These are phyloP conservation scores for Tuber melanosporum DNA, from an alignment of 495 filamentous ascomycete genomes.

Conservation along the genomic window DNA sequence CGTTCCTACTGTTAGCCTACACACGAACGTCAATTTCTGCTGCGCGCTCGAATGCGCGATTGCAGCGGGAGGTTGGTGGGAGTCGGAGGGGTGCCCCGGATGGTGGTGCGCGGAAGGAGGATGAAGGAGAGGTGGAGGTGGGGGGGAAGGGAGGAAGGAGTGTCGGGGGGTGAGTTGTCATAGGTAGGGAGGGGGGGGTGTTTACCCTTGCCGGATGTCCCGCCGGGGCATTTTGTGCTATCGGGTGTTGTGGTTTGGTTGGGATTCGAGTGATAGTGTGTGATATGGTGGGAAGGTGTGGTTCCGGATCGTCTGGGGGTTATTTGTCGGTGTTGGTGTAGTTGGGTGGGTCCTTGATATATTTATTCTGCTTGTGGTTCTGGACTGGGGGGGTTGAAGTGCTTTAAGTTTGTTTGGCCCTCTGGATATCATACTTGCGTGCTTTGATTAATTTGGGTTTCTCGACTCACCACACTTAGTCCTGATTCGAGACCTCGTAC, in stretches of 20 bases:
- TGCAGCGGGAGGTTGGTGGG: constrained; percentile 47
- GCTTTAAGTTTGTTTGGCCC: background rate
- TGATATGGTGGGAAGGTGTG: background rate
- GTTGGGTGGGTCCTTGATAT: background rate
- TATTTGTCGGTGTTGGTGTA: background rate
- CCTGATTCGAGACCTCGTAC: background rate
- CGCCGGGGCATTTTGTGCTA: background rate
- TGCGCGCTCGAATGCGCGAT: constrained; percentile 45
- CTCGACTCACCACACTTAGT: background rate
- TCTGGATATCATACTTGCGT: background rate
- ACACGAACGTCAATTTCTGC: constrained; percentile 46
- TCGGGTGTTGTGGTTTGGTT: background rate
- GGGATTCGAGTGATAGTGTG: background rate
- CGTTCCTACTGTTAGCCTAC: constrained; percentile 47
- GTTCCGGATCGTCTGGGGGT: background rate
- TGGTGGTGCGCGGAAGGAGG: background rate
- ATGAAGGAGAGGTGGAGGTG: background rate
- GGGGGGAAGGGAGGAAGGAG: too few relatives aligned
- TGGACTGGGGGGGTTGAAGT: background rate
- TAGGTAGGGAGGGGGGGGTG: background rate
- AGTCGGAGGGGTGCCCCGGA: background rate
- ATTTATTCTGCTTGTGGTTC: background rate
- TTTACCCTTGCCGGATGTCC: background rate
- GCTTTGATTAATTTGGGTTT: background rate
- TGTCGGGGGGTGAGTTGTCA: background rate